These are phyloP conservation scores for Trichosporon inkin DNA, from an alignment of 1,284 basidiomycete genomes.

Conservation along the genomic window DNA sequence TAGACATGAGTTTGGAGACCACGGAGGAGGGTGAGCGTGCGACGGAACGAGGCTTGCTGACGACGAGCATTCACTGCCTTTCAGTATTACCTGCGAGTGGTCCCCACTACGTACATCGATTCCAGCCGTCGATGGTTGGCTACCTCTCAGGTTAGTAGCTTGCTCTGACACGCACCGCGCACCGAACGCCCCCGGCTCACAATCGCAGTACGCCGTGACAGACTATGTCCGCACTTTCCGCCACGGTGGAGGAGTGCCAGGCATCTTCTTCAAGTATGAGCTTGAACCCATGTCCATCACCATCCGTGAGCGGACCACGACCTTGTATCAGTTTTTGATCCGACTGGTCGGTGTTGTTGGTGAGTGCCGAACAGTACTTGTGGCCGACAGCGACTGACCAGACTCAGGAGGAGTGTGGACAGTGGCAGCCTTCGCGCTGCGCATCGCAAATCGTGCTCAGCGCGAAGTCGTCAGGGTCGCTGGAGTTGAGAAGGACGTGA, in stretches of 20 bases:
- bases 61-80: conserved; percentile 83
- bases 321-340: conserved; percentile 75
- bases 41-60: background rate
- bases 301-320: conserved; percentile 79
- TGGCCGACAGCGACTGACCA: background rate
- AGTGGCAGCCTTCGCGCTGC: conserved; percentile 47
- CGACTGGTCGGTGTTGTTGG: conserved; percentile 55
- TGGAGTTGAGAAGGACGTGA: conserved; percentile 36
- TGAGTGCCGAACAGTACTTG: conserved; percentile 18
- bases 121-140: conserved; percentile 57
- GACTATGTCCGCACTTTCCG: conserved; percentile 77
- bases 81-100: conserved; percentile 91
- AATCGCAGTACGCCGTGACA: conserved; percentile 81
- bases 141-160: conserved; percentile 59
- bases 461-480: conserved; percentile 40
- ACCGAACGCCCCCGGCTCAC: conserved; percentile 11
- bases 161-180: too few relatives aligned
- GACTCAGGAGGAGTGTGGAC: conserved; percentile 50
- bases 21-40: conserved; percentile 66
- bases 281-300: conserved; percentile 83
- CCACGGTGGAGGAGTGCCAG: conserved; percentile 76
- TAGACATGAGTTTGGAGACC: conserved; percentile 83
- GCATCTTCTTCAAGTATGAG: conserved; percentile 96
- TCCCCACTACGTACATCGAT: conserved; percentile 88
- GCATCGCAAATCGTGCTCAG: conserved; percentile 48